Percentiles rank a stretch among this genome's conserved stretches.
Evolutionary conservation across 1,284 basidiomycete species (phyloP).

Genomic region (Fomitopsis palustris): DNA sequence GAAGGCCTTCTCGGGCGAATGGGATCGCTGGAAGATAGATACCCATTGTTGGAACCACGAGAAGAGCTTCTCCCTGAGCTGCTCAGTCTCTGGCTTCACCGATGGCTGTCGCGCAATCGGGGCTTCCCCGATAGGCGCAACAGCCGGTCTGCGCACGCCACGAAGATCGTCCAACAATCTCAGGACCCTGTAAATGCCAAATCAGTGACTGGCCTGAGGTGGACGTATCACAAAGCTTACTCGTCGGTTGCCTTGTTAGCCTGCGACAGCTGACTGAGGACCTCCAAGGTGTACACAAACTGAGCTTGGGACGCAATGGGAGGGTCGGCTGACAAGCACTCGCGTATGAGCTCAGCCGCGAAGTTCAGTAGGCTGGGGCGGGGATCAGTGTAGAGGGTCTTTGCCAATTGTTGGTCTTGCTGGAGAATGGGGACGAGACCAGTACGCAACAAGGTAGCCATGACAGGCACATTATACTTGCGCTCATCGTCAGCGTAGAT

Average conservation of each 20-base stretch:
- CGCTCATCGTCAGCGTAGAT: conserved; percentile 97
- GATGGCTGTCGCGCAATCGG: conserved; percentile 42
- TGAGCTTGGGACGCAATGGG: conserved; percentile 79
- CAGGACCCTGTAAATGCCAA: conserved; percentile 39
- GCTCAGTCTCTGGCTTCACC: conserved; percentile 66
- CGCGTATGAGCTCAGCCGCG: conserved; percentile 80
- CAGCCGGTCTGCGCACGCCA: conserved; percentile 47
- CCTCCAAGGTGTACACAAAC: conserved; percentile 81
- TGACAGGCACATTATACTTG: conserved; percentile 96
- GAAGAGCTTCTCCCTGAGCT: conserved; percentile 67
- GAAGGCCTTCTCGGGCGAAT: conserved; percentile 91
- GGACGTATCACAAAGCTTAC: conserved; percentile 39
- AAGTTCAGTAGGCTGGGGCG: conserved; percentile 81
- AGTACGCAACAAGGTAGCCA: conserved; percentile 82
- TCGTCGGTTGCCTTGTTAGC: conserved; percentile 78
- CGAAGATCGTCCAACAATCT: conserved; percentile 72
- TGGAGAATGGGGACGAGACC: conserved; percentile 78
- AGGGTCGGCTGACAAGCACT: conserved; percentile 79
- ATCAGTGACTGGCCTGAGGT: conserved; percentile 10
- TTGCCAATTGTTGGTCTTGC: conserved; percentile 90
- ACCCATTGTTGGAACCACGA: conserved; percentile 94
- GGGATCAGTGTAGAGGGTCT: conserved; percentile 80
- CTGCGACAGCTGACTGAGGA: conserved; percentile 72
- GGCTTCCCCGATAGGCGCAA: conserved; percentile 33
- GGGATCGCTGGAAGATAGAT: conserved; percentile 88